These are phyloP conservation scores for Crithidia fasciculata DNA, from an alignment of 208 protist species.

Conservation along the genomic window DNA sequence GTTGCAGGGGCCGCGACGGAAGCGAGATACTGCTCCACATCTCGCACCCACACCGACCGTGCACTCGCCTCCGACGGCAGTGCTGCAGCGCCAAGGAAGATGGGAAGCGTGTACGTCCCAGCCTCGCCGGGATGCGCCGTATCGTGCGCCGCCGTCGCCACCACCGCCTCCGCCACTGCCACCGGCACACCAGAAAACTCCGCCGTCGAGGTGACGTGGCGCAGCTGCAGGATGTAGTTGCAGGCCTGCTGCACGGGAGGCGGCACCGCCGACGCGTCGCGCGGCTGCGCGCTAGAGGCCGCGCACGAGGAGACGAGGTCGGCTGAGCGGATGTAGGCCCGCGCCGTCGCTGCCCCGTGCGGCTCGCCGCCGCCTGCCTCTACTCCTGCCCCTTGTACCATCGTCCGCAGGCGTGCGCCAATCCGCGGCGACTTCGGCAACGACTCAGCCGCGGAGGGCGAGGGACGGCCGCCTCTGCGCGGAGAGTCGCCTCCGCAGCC, in stretches of 20 bases:
- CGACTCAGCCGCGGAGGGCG: neutral
- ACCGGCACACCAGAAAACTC: constrained; percentile 35
- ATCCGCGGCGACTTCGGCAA: constrained; percentile 9
- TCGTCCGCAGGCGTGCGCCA: constrained; percentile 22
- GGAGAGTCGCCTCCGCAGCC: neutral
- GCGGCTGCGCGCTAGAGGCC: neutral
- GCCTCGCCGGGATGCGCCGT: constrained; percentile 22
- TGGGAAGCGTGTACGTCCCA: constrained; percentile 51
- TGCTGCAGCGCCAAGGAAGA: constrained; percentile 51
- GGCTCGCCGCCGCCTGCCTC: constrained; percentile 20
- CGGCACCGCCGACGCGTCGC: constrained; percentile 13
- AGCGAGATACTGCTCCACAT: constrained; percentile 21
- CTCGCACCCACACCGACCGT: constrained; percentile 14
- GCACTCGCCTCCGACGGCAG: constrained; percentile 3
- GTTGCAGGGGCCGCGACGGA: constrained; percentile 34
- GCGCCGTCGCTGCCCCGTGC: constrained; percentile 12
- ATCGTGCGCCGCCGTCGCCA: constrained; percentile 50
- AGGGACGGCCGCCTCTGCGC: neutral
- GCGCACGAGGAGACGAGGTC: constrained; percentile 26
- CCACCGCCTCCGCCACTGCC: constrained; percentile 57
- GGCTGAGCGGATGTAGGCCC: constrained; percentile 35
- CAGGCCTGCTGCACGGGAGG: constrained; percentile 38
- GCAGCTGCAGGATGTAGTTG: constrained; percentile 56
- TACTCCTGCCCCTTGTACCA: constrained; percentile 14
- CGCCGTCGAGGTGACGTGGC: constrained; percentile 13